phyloP scores from a whole-genome alignment of 169 alveolate species.

The Cyclospora cayetanensis region DNA sequence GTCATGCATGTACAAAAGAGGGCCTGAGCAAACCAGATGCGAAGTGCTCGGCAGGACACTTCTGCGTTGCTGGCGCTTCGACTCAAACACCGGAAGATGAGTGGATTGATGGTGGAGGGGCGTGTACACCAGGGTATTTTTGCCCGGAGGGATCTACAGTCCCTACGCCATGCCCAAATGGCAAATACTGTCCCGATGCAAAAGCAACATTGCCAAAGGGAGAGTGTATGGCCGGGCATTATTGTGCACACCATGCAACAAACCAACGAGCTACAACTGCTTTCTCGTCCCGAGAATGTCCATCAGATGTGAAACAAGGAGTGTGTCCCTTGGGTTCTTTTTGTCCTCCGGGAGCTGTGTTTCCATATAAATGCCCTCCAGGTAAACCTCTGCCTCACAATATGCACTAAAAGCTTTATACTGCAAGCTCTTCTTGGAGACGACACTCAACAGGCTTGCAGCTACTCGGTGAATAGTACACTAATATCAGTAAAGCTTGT shows the following conservation, averaged over 20 bases:
- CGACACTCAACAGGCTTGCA: too few relatives aligned
- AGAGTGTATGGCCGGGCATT: conserved; percentile 29
- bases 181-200: conserved; percentile 25
- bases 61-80: background rate
- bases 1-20: conserved; percentile 1
- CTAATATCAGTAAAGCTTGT: too few relatives aligned
- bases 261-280: background rate
- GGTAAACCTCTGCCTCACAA: background rate
- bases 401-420: too few relatives aligned
- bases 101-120: conserved; percentile 1
- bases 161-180: conserved; percentile 38
- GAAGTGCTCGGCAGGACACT: conserved; percentile 4
- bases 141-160: conserved; percentile 6
- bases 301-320: conserved; percentile 33
- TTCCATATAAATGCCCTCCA: conserved; percentile 53
- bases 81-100: background rate
- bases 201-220: background rate
- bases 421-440: background rate
- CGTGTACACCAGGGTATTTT: conserved; percentile 27
- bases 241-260: conserved; percentile 57
- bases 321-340: conserved; percentile 37
- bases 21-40: background rate
- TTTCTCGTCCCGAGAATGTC: background rate
- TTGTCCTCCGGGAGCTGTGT: conserved; percentile 48
- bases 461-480: too few relatives aligned